Evolutionary conservation across 495 filamentous ascomycete genomes (phyloP).

Genomic region (Neurospora intermedia): DNA sequence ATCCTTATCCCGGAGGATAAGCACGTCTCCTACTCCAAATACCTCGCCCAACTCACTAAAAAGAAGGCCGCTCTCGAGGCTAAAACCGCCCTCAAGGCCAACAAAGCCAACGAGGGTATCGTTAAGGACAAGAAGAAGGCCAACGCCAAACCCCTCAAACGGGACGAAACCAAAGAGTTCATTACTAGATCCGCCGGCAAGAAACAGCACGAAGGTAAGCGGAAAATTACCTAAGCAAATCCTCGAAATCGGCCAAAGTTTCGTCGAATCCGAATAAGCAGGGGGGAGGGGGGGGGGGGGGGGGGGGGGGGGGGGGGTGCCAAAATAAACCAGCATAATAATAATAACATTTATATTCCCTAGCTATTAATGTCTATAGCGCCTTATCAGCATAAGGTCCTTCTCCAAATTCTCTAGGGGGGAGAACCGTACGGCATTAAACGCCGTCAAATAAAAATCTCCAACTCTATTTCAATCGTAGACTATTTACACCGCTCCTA

Average conservation of each 20-base stretch:
- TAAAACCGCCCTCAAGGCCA: conserved; percentile 47
- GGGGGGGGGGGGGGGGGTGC: too few species aligned
- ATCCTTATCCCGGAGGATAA: too few species aligned
- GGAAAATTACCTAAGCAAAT: conserved; percentile 85
- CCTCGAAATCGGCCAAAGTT: conserved; percentile 77
- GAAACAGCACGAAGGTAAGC: conserved; percentile 75
- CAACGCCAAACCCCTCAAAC: conserved; percentile 63
- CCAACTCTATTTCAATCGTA: too few species aligned
- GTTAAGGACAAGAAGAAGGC: conserved; percentile 87
- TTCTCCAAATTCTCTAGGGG: too few species aligned
- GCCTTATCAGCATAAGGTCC: too few species aligned
- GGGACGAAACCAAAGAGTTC: conserved; percentile 65
- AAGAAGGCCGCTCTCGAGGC: conserved; percentile 64
- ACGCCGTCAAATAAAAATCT: too few species aligned
- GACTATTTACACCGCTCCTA: too few species aligned
- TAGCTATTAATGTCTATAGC: too few species aligned
- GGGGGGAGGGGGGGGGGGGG: too few species aligned
- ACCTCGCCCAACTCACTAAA: conserved; percentile 77
- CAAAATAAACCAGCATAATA: too few species aligned
- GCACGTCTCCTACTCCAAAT: conserved; percentile 76
- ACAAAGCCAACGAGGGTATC: conserved; percentile 83
- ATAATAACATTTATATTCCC: too few species aligned
- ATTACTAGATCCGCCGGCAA: conserved; percentile 67
- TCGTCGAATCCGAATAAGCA: conserved; percentile 57
- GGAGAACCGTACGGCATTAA: too few species aligned